Conservation (phyloP, 2,329 filamentous ascomycete species). For the Alternaria consortialis region DNA sequence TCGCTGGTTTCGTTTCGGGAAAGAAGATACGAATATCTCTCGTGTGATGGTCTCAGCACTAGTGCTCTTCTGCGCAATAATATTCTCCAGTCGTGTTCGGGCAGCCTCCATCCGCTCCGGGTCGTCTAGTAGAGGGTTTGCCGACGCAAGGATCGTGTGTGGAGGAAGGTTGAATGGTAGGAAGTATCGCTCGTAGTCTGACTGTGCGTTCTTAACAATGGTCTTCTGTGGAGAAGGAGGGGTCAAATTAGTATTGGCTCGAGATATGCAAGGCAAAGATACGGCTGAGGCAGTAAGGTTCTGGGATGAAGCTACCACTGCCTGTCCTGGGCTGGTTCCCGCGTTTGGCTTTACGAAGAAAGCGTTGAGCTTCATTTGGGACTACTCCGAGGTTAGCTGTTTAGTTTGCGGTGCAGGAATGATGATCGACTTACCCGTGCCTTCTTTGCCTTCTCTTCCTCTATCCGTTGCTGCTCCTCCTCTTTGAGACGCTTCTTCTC, state of each 20-base stretch:
- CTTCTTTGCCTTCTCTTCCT: slow-evolving; percentile 50
- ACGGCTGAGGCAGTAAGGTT: slow-evolving; percentile 39
- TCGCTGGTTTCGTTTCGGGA: slow-evolving; percentile 24
- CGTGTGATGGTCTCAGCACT: slow-evolving; percentile 24
- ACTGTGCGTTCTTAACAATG: slow-evolving; percentile 43
- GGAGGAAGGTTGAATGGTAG: slow-evolving; percentile 82
- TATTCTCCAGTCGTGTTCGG: slow-evolving; percentile 36
- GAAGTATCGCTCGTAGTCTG: slow-evolving; percentile 70
- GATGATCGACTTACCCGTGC: slow-evolving; percentile 48
- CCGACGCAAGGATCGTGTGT: slow-evolving; percentile 73
- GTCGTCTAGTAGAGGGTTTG: slow-evolving; percentile 50
- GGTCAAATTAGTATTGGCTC: slow-evolving; percentile 34
- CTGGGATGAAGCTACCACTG: slow-evolving; percentile 44
- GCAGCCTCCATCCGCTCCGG: slow-evolving; percentile 39
- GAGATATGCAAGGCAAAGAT: slow-evolving; percentile 36
- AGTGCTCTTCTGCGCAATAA: slow-evolving; percentile 28
- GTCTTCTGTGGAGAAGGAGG: slow-evolving; percentile 49
- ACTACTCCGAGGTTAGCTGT: slow-evolving; percentile 40
- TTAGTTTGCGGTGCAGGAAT: slow-evolving; percentile 7
- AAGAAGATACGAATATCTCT: slow-evolving; percentile 28
- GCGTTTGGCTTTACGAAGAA: slow-evolving; percentile 57
- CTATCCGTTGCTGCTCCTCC: slow-evolving; percentile 59
- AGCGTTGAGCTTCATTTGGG: slow-evolving; percentile 54
- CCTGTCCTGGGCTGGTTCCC: slow-evolving; percentile 37
- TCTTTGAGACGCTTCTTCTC: slow-evolving; percentile 55